Base-by-base conservation (phyloP, 139 green algal genomes). In the Coelastrella sp. region DNA sequence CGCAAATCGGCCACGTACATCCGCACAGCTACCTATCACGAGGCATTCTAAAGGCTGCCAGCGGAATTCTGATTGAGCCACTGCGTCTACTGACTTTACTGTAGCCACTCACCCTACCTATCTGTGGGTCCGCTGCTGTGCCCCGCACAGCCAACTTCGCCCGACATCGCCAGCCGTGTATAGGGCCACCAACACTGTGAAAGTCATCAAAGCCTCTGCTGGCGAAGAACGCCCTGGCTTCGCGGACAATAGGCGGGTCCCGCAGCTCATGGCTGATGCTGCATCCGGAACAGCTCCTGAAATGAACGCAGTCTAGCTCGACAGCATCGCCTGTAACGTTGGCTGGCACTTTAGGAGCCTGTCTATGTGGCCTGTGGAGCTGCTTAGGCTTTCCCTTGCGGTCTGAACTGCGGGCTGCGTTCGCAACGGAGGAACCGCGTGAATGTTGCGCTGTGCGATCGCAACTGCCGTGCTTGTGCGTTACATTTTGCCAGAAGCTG, bases 141-240 rank as follows among this genome's bases (percentile, higher is more conserved):
- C 90, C 92, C 5, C 94, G 78, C 5, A 97, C 95, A 0, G 95
- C 95, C 64, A 97, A 91, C 71, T 95, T 94, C 32, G 95, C 94
- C 0, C 95, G 83, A 68, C 80, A 92, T 10, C 95, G 93, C 95
- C 95, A 97, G 2, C 87, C 90, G 10, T 91, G 90, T 0, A 79
- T 19, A 0, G 86, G 65, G 2, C 88, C 92, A 16, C 79, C 19
- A 5, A 75, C 58, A 2, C 54, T 73, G 3, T n/a, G 8, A 54
- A 90, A 90, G 13, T 60, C 19, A 22, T 82, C 73, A 73, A 73
- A 81, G 5, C 71, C 71, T 17, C 85, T 81, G 57, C 74, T 81
- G 2, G 47, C 23, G 61, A 95, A 95, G 78, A 92, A 96, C 13
- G 20, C 65, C 19, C 7, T 13, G 4, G 94, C 94, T 14, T 89